A percentile compares a stretch with the other conserved stretches of the same genome.
Evolutionary conservation across 176 grass and related monocot species (phyloP).

Genomic region (Bonia amplexicaulis): DNA sequence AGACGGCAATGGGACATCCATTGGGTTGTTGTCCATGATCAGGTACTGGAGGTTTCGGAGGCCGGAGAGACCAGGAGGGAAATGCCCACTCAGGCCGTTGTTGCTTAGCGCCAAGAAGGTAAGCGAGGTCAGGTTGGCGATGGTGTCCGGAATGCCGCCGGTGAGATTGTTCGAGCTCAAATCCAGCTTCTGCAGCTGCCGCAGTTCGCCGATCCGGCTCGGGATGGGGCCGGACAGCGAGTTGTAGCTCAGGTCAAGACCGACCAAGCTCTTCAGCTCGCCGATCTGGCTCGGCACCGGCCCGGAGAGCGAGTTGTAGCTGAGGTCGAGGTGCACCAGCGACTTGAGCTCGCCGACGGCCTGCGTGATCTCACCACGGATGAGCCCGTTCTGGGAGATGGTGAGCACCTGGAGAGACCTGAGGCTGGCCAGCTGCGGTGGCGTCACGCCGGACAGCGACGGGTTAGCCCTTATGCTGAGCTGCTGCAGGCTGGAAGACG

Average conservation of each 20-base stretch:
- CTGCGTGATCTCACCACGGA: slow-evolving; percentile 58
- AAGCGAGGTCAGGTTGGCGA: slow-evolving; percentile 55
- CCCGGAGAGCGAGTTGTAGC: slow-evolving; percentile 77
- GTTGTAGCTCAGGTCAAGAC: slow-evolving; percentile 89
- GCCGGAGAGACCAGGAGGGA: slow-evolving; percentile 46
- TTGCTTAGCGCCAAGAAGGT: slow-evolving; percentile 78
- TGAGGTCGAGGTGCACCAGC: slow-evolving; percentile 83
- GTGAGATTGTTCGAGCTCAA: slow-evolving; percentile 79
- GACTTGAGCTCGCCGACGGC: slow-evolving; percentile 48
- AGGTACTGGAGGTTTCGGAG: slow-evolving; percentile 78
- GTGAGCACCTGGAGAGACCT: slow-evolving; percentile 73
- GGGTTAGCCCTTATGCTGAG: slow-evolving; percentile 79
- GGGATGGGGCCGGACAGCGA: slow-evolving; percentile 65
- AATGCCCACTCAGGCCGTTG: slow-evolving; percentile 53
- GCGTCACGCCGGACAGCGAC: slow-evolving; percentile 51
- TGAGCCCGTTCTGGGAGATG: slow-evolving; percentile 72
- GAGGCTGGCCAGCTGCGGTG: slow-evolving; percentile 48
- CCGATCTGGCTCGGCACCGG: slow-evolving; percentile 46
- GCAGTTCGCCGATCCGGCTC: slow-evolving; percentile 52
- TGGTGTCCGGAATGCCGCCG: slow-evolving; percentile 40
- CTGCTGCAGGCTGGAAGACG: slow-evolving; percentile 59
- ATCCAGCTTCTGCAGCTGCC: slow-evolving; percentile 87
- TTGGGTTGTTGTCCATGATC: slow-evolving; percentile 90
- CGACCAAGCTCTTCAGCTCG: slow-evolving; percentile 47
- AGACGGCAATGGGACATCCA: slow-evolving; percentile 48